phyloP scores from a whole-genome alignment of 352 stramenopile genomes.

The Phytophthora sp. region DNA sequence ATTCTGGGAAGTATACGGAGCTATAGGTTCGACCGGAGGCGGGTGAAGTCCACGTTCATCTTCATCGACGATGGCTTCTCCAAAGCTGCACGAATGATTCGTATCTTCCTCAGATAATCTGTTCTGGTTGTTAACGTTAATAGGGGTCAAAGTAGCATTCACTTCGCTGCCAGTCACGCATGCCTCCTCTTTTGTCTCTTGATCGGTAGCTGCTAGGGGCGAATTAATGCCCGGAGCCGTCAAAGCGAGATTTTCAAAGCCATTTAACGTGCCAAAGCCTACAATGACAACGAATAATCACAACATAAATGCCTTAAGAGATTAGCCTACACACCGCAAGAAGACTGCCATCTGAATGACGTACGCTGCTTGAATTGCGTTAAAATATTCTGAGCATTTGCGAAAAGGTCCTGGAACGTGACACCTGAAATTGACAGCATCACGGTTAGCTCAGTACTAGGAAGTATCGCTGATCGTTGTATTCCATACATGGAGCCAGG shows the following conservation, averaged over 20 bases:
- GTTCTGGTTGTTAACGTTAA: neutral
- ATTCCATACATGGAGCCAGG: slow-evolving; percentile 42
- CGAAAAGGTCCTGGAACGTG: slow-evolving; percentile 40
- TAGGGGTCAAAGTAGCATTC: neutral
- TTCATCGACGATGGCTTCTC: slow-evolving; percentile 3
- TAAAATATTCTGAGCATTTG: slow-evolving; percentile 44
- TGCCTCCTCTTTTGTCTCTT: slow-evolving; percentile 14
- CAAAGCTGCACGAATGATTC: neutral
- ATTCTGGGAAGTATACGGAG: slow-evolving; percentile 1
- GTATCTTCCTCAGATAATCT: neutral
- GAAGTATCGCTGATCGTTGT: neutral
- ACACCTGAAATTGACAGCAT: slow-evolving; percentile 28
- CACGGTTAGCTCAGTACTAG: slow-evolving; percentile 5
- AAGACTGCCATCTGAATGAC: slow-evolving; percentile 1
- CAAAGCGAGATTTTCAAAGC: slow-evolving; percentile 44
- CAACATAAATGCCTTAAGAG: neutral
- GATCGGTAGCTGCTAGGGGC: slow-evolving; percentile 1
- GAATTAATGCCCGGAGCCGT: slow-evolving; percentile 9
- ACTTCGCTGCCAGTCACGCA: neutral
- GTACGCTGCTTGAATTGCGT: slow-evolving; percentile 53
- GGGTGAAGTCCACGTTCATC: slow-evolving; percentile 6
- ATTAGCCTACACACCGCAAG: slow-evolving; percentile 5
- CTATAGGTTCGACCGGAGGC: neutral
- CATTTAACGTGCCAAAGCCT: slow-evolving; percentile 48
- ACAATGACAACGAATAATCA: slow-evolving; percentile 9